Percentiles rank a stretch among this genome's conserved stretches.
These are phyloP conservation scores for Microcera coccophila DNA, from an alignment of 2,329 filamentous ascomycete species.

Conservation along the genomic window DNA sequence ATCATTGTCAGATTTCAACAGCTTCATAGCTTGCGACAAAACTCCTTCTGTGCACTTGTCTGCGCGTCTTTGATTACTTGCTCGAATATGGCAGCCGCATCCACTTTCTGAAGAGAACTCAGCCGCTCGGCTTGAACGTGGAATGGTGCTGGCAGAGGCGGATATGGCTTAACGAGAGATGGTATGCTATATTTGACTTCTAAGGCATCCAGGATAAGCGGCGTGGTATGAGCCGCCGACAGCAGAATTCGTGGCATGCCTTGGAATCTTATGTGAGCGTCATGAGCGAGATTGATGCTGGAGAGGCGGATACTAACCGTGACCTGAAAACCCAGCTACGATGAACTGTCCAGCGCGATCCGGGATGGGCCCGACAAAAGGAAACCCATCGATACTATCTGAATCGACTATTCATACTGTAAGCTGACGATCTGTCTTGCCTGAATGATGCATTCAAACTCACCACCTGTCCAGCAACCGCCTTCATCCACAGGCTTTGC, in stretches of 20 bases:
- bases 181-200: conserved; percentile 3
- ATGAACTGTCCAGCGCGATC: conserved; percentile 5
- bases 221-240: conserved; percentile 6
- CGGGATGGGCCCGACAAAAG: conserved; percentile 7
- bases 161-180: conserved; percentile 4
- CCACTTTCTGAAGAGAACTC: no score
- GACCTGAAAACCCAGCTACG: conserved; percentile 6
- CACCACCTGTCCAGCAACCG: conserved; percentile 10
- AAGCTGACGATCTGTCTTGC: not conserved
- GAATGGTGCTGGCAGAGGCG: conserved; percentile 5
- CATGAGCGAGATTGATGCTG: not conserved
- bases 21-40: no score
- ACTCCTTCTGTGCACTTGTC: no score
- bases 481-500: conserved; percentile 4
- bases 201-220: conserved; percentile 5
- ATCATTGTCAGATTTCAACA: no score
- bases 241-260: conserved; percentile 9
- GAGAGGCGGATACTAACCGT: conserved; percentile 1
- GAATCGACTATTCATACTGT: conserved; percentile 9
- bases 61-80: no score
- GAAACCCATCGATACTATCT: conserved; percentile 5
- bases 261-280: not conserved
- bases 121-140: no score
- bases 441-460: conserved; percentile 1
- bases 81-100: no score